Base-by-base conservation (phyloP, 306 rosid genomes). In the Corylus heterophylla region DNA sequence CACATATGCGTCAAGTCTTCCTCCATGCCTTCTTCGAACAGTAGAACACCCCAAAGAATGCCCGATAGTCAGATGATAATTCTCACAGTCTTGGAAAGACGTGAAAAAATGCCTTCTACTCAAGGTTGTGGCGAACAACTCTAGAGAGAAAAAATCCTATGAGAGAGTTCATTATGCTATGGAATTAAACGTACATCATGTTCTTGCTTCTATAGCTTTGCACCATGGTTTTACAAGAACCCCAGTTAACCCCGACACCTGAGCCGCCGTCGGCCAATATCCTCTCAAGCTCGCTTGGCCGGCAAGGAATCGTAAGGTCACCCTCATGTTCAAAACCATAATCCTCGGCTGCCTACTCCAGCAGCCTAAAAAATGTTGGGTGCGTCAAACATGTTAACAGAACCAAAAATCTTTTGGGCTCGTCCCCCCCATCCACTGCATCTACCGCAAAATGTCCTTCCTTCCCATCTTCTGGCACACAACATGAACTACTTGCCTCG, bases 401-500 rank as follows among this genome's bases (percentile, higher is more conserved):
- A 48, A 91, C 85, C 59, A 90, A 92, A 6, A 91, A 89, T 76
- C 97, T 91, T 84, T 83, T 90, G 5, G 87, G 79, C 55, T 82
- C 84, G 3, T 86, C 86, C 29, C 91, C 84, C 13, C 39, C 39
- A 35, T 84, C 80, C 58, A 69, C 88, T 0, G 96, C 97, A 29
- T 89, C 84, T 84, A 92, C 98, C 0, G 94, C 94, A 35, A 95
- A 92, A 71, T 95, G 98, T 10, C 98, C 98, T 84, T 90, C 92
- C 64, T 92, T 92, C 37, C 92, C 93, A 31, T 95, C 98, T 51
- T 89, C 80, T 0, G 92, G 98, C 55, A 92, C 97, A n/a, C 13
- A 69, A 22, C 25, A 22, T 22, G 25, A 22, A 22, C 25, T 22
- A 22, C 25, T 22, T 22, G 25, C 25, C 25, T 0, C 25, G 25